Percentiles rank a stretch among this genome's conserved stretches.
Evolutionary conservation across 78 protist species (phyloP).

Genomic region (Cyanophora paradoxa): DNA sequence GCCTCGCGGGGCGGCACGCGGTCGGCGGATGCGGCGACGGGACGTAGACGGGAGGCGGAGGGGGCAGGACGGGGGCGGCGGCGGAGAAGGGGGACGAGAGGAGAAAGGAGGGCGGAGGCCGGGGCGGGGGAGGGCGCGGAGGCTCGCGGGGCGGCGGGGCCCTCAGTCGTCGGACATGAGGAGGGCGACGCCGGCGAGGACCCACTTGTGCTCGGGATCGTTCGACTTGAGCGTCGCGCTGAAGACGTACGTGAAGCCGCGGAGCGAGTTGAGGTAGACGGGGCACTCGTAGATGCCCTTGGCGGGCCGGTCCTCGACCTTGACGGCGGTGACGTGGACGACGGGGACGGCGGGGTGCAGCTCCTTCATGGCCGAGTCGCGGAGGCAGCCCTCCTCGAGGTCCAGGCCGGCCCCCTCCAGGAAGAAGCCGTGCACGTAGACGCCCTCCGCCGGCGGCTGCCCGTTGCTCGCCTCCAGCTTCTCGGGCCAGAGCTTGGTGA

Average conservation of each 20-base stretch:
- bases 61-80: no score
- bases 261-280: conserved; percentile 47
- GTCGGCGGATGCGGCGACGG: no score
- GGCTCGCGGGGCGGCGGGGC: no score
- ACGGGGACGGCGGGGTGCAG: conserved; percentile 62
- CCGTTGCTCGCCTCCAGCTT: not conserved
- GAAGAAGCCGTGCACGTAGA: conserved; percentile 54
- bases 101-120: no score
- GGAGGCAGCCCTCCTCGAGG: not conserved
- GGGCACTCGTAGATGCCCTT: conserved; percentile 63
- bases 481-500: conserved; percentile 12
- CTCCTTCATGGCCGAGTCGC: conserved; percentile 26
- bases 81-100: no score
- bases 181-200: conserved; percentile 63
- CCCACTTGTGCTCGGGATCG: conserved; percentile 55
- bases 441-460: conserved; percentile 62
- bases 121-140: no score
- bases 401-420: conserved; percentile 72
- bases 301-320: conserved; percentile 37
- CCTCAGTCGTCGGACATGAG: no score
- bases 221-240: conserved; percentile 43
- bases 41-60: no score
- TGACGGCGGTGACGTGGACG: conserved; percentile 44
- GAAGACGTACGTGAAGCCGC: conserved; percentile 55
- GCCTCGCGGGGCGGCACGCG: no score